phyloP scores from a whole-genome alignment of 2,329 filamentous ascomycete genomes.

The Verticillium longisporum region DNA sequence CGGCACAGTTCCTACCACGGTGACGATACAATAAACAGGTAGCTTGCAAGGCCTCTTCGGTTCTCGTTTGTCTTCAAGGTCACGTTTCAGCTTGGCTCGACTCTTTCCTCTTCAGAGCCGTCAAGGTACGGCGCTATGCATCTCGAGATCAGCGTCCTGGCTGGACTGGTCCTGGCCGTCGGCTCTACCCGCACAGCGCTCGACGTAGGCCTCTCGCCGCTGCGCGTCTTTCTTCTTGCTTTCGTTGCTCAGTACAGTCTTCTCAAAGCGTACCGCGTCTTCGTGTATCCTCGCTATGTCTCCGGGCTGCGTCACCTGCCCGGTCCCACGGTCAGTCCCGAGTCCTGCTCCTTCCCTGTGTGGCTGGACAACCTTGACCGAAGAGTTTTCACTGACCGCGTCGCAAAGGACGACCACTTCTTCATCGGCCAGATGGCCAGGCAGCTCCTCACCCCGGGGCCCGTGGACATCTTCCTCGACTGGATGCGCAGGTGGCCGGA shows the following conservation, averaged over 20 bases:
- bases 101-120: not conserved
- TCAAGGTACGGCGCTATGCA: not conserved
- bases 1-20: not conserved
- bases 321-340: constrained; percentile 28
- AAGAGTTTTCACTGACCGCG: not conserved
- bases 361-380: constrained; percentile 2
- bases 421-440: constrained; percentile 33
- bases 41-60: too few species aligned
- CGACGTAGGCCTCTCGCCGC: not conserved
- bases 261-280: constrained; percentile 23
- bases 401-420: constrained; percentile 26
- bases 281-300: constrained; percentile 34
- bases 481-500: constrained; percentile 25
- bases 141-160: not conserved
- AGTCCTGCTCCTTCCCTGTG: not conserved
- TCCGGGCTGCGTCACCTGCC: constrained; percentile 37
- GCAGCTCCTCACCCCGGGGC: constrained; percentile 19
- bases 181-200: not conserved
- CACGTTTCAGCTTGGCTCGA: too few species aligned
- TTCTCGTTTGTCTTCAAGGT: not conserved
- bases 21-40: too few species aligned
- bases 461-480: constrained; percentile 17
- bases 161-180: not conserved
- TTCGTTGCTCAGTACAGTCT: constrained; percentile 6
- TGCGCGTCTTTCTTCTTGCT: not conserved